phyloP scores from a whole-genome alignment of 768 basidiomycete species.

The Pleurotus platypus region DNA sequence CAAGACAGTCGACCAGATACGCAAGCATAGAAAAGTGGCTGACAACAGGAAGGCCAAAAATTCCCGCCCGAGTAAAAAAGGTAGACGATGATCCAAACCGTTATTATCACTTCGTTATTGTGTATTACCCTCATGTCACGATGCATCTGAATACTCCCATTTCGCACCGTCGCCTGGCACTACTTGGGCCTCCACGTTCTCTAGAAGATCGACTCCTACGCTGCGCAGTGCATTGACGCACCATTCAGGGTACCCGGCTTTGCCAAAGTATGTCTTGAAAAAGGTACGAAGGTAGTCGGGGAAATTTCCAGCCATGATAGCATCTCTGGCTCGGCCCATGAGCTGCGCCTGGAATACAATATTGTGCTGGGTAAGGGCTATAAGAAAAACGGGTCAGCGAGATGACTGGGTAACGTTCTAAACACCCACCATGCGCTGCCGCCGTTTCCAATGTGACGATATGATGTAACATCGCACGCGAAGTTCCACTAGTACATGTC shows the following conservation, averaged over 20 bases:
- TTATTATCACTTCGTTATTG: not conserved
- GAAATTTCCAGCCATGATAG: slow-evolving; percentile 75
- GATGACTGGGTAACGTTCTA: slow-evolving; percentile 7
- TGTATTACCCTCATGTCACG: slow-evolving; percentile 1
- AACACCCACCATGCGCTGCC: slow-evolving; percentile 71
- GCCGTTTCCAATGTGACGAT: slow-evolving; percentile 76
- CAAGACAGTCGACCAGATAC: slow-evolving; percentile 84
- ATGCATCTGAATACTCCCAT: slow-evolving; percentile 72
- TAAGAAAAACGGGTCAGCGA: not conserved
- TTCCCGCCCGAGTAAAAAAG: slow-evolving; percentile 60
- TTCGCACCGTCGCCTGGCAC: slow-evolving; percentile 63
- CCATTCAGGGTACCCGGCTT: slow-evolving; percentile 83
- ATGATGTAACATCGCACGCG: slow-evolving; percentile 75
- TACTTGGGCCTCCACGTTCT: slow-evolving; percentile 45
- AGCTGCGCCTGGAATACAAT: slow-evolving; percentile 82
- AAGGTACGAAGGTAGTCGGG: slow-evolving; percentile 75
- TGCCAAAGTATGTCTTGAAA: slow-evolving; percentile 75
- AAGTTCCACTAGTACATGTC: slow-evolving; percentile 66
- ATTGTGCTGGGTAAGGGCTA: slow-evolving; percentile 82
- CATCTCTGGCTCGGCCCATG: slow-evolving; percentile 82
- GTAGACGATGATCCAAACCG: slow-evolving; percentile 29
- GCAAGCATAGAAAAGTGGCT: slow-evolving; percentile 62
- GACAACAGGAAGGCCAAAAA: slow-evolving; percentile 77
- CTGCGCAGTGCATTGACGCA: slow-evolving; percentile 79
- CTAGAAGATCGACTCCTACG: slow-evolving; percentile 81